Conservation (phyloP, 148 eudicot species). For the Vaccinium myrtillus region DNA sequence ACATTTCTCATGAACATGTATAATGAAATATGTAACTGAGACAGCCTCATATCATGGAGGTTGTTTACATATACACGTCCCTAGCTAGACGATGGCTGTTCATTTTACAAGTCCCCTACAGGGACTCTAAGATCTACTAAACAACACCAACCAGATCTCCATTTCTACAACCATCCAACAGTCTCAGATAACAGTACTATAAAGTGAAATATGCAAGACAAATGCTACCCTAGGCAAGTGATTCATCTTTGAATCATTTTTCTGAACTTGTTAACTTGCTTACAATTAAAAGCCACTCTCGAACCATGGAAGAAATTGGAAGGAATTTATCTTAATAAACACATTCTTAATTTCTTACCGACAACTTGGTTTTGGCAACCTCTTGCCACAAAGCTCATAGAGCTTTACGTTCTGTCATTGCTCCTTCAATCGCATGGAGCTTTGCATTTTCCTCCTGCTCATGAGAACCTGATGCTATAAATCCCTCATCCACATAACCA, state of each 20-base stretch:
- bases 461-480: slow-evolving; percentile 44
- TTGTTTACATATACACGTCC: too few relatives aligned
- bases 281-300: not conserved
- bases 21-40: not conserved
- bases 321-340: not conserved
- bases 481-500: slow-evolving; percentile 37
- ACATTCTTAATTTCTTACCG: slow-evolving; percentile 35
- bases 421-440: slow-evolving; percentile 69
- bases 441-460: slow-evolving; percentile 62
- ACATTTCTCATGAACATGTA: not conserved
- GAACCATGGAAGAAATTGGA: slow-evolving; percentile 8
- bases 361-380: slow-evolving; percentile 48
- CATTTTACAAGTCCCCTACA: not conserved
- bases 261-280: not conserved
- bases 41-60: too few relatives aligned
- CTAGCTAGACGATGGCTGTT: too few relatives aligned
- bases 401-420: slow-evolving; percentile 54
- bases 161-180: not conserved
- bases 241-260: not conserved
- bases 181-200: not conserved
- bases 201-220: not conserved
- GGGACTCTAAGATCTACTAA: not conserved
- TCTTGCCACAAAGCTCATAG: slow-evolving; percentile 57
- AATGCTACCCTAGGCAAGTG: not conserved
- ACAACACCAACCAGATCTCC: not conserved